phyloP scores from a whole-genome alignment of 2,329 filamentous ascomycete species.

The Chaetomiaceae sp. region DNA sequence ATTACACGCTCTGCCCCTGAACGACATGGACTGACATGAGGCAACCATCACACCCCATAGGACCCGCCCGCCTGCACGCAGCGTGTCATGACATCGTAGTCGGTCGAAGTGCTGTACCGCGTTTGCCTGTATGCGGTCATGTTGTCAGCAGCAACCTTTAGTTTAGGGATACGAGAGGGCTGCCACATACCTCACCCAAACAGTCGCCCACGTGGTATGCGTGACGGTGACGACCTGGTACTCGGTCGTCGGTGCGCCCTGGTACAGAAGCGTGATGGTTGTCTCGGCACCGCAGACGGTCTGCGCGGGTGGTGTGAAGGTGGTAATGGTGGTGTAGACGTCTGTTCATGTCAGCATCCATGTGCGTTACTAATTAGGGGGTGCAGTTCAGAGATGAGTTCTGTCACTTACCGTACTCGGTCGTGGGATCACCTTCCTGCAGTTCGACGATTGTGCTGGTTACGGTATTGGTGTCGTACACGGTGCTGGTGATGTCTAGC shows the following conservation, averaged over 20 bases:
- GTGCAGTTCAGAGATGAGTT: not conserved
- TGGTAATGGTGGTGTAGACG: constrained; percentile 15
- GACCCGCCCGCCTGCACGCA: constrained; percentile 22
- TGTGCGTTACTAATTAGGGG: too few relatives aligned
- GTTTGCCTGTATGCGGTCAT: constrained; percentile 17
- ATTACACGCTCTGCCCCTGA: too few relatives aligned
- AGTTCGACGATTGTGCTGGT: constrained; percentile 17
- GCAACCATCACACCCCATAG: constrained; percentile 19
- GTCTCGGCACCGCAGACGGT: constrained; percentile 21
- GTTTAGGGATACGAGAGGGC: not conserved
- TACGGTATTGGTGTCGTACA: constrained; percentile 18
- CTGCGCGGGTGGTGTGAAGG: constrained; percentile 17
- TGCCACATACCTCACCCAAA: constrained; percentile 21
- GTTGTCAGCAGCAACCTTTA: too few relatives aligned
- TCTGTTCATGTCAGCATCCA: too few relatives aligned
- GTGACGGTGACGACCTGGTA: constrained; percentile 22
- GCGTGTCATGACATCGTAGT: constrained; percentile 22
- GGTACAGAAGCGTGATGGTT: constrained; percentile 21
- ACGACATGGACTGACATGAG: too few relatives aligned
- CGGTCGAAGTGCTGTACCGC: constrained; percentile 18
- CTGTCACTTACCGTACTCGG: constrained; percentile 5
- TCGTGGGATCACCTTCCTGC: constrained; percentile 11
- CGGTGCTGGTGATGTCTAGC: constrained; percentile 15
- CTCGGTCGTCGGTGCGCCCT: constrained; percentile 22
- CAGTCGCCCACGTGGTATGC: constrained; percentile 21